Base-by-base conservation (phyloP, 2,329 filamentous ascomycete genomes). In the Lachnellula hyalina region DNA sequence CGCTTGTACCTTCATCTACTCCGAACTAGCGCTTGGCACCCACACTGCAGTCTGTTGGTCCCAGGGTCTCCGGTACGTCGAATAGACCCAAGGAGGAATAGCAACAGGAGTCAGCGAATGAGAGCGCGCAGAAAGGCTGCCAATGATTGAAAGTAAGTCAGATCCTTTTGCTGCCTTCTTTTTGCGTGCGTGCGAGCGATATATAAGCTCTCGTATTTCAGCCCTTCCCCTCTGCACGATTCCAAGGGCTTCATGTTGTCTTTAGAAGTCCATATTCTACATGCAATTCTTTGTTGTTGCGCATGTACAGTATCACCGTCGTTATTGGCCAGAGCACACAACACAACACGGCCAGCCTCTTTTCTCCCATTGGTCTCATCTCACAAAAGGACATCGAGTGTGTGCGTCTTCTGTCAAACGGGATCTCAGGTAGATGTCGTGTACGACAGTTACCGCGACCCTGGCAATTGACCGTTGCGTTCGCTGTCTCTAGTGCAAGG, bases 111-210 rank as follows among this genome's bases (percentile, higher is more conserved):
- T 51, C 47, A 34, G 40, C 53, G 48, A 49, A 53, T 58, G 52
- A 53, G 52, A 45, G 36, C 47, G 51, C 54, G 53, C 49, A 44
- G 17, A 47, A 46, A 47, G 47, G 47, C 50, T 60, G 61, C 62
- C 61, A 64, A 66, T 66, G 64, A 66, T 55, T 55, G 63, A 66
- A 60, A 63, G 64, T 66, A 59, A 63, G 64, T 49, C 54, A 51
- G 48, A 46, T 42, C 11, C 36, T 51, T 47, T 36, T 28, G 28
- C 28, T 40, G 21, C 32, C 32, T 51, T 49, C 44, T 48, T 49
- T 44, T 36, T 32, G 40, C 35, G 40, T 47, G 21, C 35, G 23
- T 47, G 28, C 47, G 25, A 6, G 28, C 47, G 50, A 59, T 55
- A 46, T 57, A 50, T 44, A 50, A 44, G 35, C 36, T 44, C 36